Evolutionary conservation across 495 filamentous ascomycete species (phyloP).

Genomic region (Chaetomium tenue): DNA sequence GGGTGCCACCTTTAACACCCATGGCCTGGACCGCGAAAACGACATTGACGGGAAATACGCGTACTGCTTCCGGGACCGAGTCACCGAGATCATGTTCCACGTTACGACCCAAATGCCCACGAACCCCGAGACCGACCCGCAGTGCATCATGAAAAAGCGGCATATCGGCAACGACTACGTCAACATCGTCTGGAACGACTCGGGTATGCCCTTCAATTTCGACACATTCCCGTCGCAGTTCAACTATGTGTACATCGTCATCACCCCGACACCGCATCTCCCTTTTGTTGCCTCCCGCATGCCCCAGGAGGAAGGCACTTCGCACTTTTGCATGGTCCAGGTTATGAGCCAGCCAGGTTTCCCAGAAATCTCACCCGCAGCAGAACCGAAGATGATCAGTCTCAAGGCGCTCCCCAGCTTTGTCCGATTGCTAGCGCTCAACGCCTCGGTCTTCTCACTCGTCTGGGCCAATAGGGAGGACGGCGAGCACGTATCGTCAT

Average conservation of each 20-base stretch:
- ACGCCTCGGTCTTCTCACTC: conserved; percentile 86
- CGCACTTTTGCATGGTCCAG: conserved; percentile 78
- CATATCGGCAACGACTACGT: conserved; percentile 98
- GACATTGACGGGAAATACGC: conserved; percentile 81
- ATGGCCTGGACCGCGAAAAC: conserved; percentile 75
- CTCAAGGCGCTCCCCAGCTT: conserved; percentile 77
- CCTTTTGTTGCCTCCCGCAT: conserved; percentile 56
- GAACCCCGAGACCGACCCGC: conserved; percentile 68
- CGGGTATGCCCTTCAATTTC: conserved; percentile 80
- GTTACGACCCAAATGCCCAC: conserved; percentile 97
- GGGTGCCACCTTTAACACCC: conserved; percentile 84
- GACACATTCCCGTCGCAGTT: conserved; percentile 91
- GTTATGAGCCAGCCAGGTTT: conserved; percentile 81
- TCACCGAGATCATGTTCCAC: conserved; percentile 94
- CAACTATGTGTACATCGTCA: conserved; percentile 94
- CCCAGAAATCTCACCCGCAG: conserved; percentile 84
- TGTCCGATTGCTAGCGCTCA: conserved; percentile 85
- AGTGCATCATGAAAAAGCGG: conserved; percentile 80
- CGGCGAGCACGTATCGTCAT: conserved; percentile 83
- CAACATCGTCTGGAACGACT: conserved; percentile 97
- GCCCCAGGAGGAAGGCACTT: conserved; percentile 37
- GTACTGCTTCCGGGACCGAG: conserved; percentile 89
- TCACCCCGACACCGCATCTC: conserved; percentile 75
- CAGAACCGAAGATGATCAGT: conserved; percentile 81
- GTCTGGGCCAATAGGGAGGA: conserved; percentile 79